phyloP scores from a whole-genome alignment of 192 early-diverging fungal genomes.

The Mortierella claussenii region DNA sequence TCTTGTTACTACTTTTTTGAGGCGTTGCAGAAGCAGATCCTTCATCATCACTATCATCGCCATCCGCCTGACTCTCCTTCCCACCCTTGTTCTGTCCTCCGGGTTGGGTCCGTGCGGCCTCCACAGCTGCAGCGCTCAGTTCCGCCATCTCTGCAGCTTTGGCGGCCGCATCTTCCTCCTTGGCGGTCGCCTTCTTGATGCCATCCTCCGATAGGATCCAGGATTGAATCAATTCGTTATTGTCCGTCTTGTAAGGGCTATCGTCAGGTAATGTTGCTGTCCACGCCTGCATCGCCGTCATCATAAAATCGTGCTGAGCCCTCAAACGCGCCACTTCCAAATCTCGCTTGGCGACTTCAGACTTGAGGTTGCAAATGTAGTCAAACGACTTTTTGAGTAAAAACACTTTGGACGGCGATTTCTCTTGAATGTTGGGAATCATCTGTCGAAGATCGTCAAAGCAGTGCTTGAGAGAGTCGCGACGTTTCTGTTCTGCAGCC shows the following conservation, averaged over 20 bases:
- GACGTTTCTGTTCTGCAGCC: conserved; percentile 94
- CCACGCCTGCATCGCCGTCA: conserved; percentile 38
- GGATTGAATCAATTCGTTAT: conserved; percentile 8
- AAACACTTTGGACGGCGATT: conserved; percentile 48
- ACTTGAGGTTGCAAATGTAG: conserved; percentile 46
- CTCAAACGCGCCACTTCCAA: conserved; percentile 37
- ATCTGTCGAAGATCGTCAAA: conserved; percentile 85
- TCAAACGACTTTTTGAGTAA: conserved; percentile 51
- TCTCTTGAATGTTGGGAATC: conserved; percentile 64
- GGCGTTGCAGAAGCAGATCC: neutral
- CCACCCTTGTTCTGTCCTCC: conserved; percentile 45
- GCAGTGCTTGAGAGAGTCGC: conserved; percentile 91
- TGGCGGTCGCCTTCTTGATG: conserved; percentile 13
- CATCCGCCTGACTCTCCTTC: conserved; percentile 31
- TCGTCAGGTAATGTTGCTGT: conserved; percentile 27
- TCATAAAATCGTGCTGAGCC: conserved; percentile 45
- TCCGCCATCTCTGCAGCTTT: conserved; percentile 27
- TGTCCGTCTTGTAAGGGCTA: conserved; percentile 10
- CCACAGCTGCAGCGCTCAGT: conserved; percentile 40
- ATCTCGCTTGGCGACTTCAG: conserved; percentile 43
- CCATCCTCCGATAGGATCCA: conserved; percentile 38
- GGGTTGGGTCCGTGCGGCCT: conserved; percentile 35
- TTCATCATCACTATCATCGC: conserved; percentile 49
- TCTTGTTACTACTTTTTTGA: conserved; percentile 22
- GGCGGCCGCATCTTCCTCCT: conserved; percentile 18